Conservation (phyloP, 106 monocot genomes). For the Platanthera guangdongensis region DNA sequence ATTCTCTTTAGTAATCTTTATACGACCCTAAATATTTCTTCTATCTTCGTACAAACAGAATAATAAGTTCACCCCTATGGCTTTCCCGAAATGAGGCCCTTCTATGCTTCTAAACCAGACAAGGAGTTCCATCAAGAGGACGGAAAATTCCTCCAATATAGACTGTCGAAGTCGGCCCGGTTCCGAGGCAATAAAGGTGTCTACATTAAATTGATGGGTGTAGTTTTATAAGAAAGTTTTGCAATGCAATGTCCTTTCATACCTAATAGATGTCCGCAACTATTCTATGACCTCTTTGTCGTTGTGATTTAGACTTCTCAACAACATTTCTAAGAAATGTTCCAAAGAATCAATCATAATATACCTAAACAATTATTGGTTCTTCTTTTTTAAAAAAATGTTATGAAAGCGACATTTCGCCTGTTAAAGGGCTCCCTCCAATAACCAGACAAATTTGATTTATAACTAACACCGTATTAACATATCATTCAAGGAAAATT, state of each 20-base stretch:
- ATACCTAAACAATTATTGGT: background rate
- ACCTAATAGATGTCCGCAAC: background rate
- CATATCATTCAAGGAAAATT: background rate
- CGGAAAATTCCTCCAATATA: too few relatives aligned
- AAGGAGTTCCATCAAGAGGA: too few relatives aligned
- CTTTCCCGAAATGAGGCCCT: background rate
- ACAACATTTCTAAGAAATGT: background rate
- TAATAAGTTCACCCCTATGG: too few relatives aligned
- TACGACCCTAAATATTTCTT: too few relatives aligned
- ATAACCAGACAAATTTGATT: background rate
- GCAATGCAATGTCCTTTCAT: background rate
- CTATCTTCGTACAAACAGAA: too few relatives aligned
- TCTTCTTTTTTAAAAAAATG: background rate
- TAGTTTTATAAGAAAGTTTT: background rate
- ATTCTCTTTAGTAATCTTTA: too few relatives aligned
- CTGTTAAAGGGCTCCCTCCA: background rate
- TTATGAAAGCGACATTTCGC: background rate
- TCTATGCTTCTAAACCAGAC: background rate
- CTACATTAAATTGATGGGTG: too few relatives aligned
- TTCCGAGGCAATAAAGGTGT: too few relatives aligned
- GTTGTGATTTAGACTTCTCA: background rate
- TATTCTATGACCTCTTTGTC: background rate
- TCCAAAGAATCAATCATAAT: background rate
- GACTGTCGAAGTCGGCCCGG: too few relatives aligned
- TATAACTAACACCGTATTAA: background rate